Evolutionary conservation across 805 yeast genomes (phyloP).

Genomic region (Myxozyma lipomycoides): DNA sequence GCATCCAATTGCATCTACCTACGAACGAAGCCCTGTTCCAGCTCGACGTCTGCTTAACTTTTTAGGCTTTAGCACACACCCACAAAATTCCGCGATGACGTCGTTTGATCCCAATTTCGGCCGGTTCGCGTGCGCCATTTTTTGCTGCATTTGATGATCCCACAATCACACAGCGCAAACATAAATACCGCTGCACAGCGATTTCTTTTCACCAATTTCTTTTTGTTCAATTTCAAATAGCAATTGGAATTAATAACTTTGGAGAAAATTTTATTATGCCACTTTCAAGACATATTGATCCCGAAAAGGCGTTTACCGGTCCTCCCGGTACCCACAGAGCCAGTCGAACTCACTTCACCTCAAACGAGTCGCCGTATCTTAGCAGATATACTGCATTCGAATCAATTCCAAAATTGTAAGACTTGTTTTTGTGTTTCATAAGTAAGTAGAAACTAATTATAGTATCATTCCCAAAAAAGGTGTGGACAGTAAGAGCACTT

Average conservation of each 20-base stretch:
- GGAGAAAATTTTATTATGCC: neutral
- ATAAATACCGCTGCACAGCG: no score
- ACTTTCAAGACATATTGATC: conserved; percentile 41
- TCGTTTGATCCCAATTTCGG: no score
- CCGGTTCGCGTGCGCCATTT: no score
- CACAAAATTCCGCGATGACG: no score
- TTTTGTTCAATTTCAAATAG: neutral
- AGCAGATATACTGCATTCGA: conserved; percentile 27
- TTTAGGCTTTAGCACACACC: no score
- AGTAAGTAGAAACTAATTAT: neutral
- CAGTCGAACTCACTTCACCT: neutral
- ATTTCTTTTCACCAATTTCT: neutral
- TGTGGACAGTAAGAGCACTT: conserved; percentile 41
- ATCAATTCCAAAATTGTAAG: conserved; percentile 20
- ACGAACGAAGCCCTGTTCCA: no score
- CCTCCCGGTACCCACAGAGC: conserved; percentile 2
- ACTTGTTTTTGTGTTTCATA: neutral
- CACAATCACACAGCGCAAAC: no score
- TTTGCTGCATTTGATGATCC: no score
- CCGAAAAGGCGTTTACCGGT: conserved; percentile 38
- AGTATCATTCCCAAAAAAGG: conserved; percentile 25
- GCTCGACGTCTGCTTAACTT: no score
- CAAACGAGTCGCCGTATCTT: conserved; percentile 23
- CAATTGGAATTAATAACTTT: neutral
- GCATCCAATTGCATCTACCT: no score